A percentile compares a stretch with the other conserved stretches of the same genome.
phyloP scores from a whole-genome alignment of 2,329 filamentous ascomycete species.

The Dryadomyces sulphureus region DNA sequence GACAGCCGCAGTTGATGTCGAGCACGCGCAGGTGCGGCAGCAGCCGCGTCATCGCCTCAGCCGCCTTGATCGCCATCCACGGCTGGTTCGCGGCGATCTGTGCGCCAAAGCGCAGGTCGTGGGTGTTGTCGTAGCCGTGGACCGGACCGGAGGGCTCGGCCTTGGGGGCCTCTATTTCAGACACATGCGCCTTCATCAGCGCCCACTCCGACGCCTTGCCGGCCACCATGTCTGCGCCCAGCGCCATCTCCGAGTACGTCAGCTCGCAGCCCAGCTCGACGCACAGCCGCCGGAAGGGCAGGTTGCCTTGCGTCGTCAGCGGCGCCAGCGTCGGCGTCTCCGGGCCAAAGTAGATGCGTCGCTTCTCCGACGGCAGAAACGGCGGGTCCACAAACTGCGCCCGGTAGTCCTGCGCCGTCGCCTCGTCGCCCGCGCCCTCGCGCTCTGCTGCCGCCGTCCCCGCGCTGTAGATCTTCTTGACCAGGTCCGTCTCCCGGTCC shows the following conservation, averaged over 20 bases:
- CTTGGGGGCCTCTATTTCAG: slow-evolving; percentile 59
- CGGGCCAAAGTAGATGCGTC: slow-evolving; percentile 80
- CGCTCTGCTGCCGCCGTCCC: slow-evolving; percentile 8
- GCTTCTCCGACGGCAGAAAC: slow-evolving; percentile 82
- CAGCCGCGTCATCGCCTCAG: slow-evolving; percentile 62
- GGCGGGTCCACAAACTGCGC: slow-evolving; percentile 77
- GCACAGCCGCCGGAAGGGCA: slow-evolving; percentile 85
- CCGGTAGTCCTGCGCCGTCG: slow-evolving; percentile 44
- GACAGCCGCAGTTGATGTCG: slow-evolving; percentile 93
- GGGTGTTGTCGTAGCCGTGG: slow-evolving; percentile 61
- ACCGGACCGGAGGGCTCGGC: slow-evolving; percentile 34
- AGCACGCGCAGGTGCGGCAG: slow-evolving; percentile 78
- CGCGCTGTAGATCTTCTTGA: slow-evolving; percentile 31
- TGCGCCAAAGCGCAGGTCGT: slow-evolving; percentile 77
- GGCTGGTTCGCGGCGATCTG: slow-evolving; percentile 90
- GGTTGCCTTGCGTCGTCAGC: slow-evolving; percentile 89
- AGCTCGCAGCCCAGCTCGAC: slow-evolving; percentile 78
- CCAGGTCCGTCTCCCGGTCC: slow-evolving; percentile 43
- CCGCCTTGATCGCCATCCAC: slow-evolving; percentile 77
- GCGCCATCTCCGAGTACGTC: slow-evolving; percentile 97
- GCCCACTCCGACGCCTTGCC: slow-evolving; percentile 91
- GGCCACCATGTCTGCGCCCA: slow-evolving; percentile 78
- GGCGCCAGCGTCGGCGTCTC: slow-evolving; percentile 92
- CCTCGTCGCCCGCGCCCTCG: slow-evolving; percentile 16
- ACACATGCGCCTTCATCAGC: slow-evolving; percentile 79